phyloP scores from a whole-genome alignment of 1,139 yeast genomes.

The Taphrina wiesneri region DNA sequence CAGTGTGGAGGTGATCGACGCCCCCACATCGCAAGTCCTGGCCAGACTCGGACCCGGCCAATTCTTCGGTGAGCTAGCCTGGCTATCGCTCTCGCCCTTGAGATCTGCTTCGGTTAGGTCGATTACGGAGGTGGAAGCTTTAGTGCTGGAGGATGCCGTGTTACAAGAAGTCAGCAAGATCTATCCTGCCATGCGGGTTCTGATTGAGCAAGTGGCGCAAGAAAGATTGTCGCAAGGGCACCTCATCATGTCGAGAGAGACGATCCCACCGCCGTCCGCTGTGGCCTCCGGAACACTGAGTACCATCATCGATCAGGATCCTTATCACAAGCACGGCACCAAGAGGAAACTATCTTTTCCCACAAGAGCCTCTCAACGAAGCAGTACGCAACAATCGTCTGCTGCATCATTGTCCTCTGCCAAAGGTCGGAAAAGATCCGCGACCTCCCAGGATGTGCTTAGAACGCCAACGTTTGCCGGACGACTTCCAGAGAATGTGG shows the following conservation, averaged over 20 bases:
- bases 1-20: constrained; percentile 66
- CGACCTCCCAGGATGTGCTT: neutral
- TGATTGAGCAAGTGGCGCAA: constrained; percentile 62
- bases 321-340: neutral
- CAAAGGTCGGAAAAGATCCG: constrained; percentile 6
- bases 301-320: constrained; percentile 14
- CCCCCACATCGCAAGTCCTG: constrained; percentile 47
- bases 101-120: constrained; percentile 67
- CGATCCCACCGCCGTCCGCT: constrained; percentile 5
- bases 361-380: constrained; percentile 2
- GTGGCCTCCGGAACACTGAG: constrained; percentile 14
- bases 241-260: constrained; percentile 18
- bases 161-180: constrained; percentile 56
- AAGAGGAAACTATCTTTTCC: constrained; percentile 22
- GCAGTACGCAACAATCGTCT: constrained; percentile 5
- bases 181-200: constrained; percentile 61
- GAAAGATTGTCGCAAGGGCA: constrained; percentile 52
- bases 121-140: constrained; percentile 59
- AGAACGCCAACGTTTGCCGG: constrained; percentile 7
- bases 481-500: constrained; percentile 37
- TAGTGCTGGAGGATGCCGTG: constrained; percentile 59
- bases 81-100: constrained; percentile 54
- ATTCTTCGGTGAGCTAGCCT: constrained; percentile 77
- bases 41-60: constrained; percentile 65
- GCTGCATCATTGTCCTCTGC: neutral